phyloP scores from a whole-genome alignment of 805 yeast species.

The Lipomyces lipofer region DNA sequence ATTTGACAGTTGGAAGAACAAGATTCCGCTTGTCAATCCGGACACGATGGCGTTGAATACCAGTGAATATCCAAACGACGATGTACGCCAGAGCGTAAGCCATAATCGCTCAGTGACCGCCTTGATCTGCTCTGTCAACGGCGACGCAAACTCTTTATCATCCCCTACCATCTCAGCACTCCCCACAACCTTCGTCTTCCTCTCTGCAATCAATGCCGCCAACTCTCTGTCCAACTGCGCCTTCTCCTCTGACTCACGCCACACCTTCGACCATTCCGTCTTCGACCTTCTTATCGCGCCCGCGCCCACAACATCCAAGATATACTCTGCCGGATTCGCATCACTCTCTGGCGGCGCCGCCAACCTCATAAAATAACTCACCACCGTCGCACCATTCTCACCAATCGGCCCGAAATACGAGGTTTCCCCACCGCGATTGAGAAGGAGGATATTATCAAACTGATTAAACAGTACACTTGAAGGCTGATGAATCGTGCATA shows the following conservation, averaged over 20 bases:
- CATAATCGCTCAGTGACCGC: conserved; percentile 55
- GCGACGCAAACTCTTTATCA: conserved; percentile 6
- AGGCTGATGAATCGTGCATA: conserved; percentile 83
- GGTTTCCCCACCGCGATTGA: conserved; percentile 71
- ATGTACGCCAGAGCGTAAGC: conserved; percentile 61
- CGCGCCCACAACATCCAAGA: conserved; percentile 58
- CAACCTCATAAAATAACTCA: conserved; percentile 47
- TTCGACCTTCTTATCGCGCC: conserved; percentile 38
- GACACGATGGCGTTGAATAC: not conserved
- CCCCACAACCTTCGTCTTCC: not conserved
- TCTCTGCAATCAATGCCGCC: conserved; percentile 52
- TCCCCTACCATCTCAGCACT: not conserved
- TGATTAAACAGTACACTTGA: conserved; percentile 59
- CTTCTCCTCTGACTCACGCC: conserved; percentile 77
- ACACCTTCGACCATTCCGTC: conserved; percentile 51
- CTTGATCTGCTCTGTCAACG: conserved; percentile 45
- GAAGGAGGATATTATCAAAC: conserved; percentile 67
- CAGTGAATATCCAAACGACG: conserved; percentile 32
- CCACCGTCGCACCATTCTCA: conserved; percentile 52
- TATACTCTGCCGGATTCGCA: conserved; percentile 72
- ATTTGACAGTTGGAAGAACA: conserved; percentile 57
- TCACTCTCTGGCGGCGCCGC: conserved; percentile 59
- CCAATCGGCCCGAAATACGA: conserved; percentile 63
- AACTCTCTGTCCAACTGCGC: conserved; percentile 54
- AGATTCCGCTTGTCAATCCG: conserved; percentile 45